These are phyloP conservation scores for Colletotrichum orbiculare DNA, from an alignment of 2,329 filamentous ascomycete species.

Conservation along the genomic window DNA sequence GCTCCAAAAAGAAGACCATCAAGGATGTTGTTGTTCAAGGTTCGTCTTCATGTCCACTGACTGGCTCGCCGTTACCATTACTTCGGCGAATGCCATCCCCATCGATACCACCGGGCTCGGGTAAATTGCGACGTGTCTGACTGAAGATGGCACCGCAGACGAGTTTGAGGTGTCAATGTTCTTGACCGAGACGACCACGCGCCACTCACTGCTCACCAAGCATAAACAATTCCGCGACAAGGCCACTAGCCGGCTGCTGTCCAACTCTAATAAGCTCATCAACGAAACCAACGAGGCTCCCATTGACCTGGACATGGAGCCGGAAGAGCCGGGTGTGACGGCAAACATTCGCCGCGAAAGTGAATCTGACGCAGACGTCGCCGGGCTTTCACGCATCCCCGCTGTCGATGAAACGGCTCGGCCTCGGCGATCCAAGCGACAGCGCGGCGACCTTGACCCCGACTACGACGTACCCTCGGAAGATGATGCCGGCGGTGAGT, in stretches of 20 bases:
- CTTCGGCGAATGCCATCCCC: slow-evolving; percentile 6
- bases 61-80: slow-evolving; percentile 1
- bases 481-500: slow-evolving; percentile 45
- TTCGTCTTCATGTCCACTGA: slow-evolving; percentile 51
- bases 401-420: slow-evolving; percentile 42
- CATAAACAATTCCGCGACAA: slow-evolving; percentile 80
- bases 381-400: slow-evolving; percentile 68
- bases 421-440: slow-evolving; percentile 39
- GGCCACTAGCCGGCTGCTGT: slow-evolving; percentile 62
- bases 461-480: slow-evolving; percentile 43
- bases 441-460: slow-evolving; percentile 45
- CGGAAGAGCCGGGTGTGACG: slow-evolving; percentile 47
- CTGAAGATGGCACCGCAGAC: slow-evolving; percentile 62
- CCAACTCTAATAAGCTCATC: slow-evolving; percentile 73
- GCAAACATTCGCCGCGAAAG: slow-evolving; percentile 66
- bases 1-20: slow-evolving; percentile 80
- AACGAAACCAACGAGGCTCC: slow-evolving; percentile 65
- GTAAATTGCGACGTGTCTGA: slow-evolving; percentile 3
- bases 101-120: slow-evolving; percentile 28
- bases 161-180: slow-evolving; percentile 97
- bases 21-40: slow-evolving; percentile 90
- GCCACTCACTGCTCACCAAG: slow-evolving; percentile 88
- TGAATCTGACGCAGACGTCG: slow-evolving; percentile 66
- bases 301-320: slow-evolving; percentile 59
- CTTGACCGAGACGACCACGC: slow-evolving; percentile 84